Conservation (phyloP, 441 rosid genomes). For the Iberis amara region DNA sequence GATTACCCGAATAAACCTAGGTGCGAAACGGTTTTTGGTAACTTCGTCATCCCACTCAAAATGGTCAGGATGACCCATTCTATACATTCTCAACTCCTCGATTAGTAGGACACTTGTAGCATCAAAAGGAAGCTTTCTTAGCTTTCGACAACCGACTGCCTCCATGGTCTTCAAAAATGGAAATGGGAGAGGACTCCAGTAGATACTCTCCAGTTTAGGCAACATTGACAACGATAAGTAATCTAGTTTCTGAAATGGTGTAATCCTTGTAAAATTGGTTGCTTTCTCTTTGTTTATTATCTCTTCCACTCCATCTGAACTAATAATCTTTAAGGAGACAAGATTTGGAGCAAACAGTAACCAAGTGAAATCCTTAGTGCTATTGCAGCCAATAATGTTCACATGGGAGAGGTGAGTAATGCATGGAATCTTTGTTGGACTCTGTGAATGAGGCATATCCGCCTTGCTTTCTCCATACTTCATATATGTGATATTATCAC, state of each 20-base stretch:
- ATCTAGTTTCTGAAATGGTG: constrained; percentile 29
- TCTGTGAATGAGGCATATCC: not conserved
- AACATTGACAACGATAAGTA: fast-evolving
- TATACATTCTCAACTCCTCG: not conserved
- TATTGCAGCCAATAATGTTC: fast-evolving
- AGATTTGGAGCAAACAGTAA: constrained; percentile 25
- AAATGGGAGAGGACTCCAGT: constrained; percentile 18
- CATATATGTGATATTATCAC: too few species aligned
- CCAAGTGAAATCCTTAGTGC: constrained; percentile 26
- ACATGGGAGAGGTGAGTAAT: not conserved
- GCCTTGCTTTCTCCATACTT: not conserved
- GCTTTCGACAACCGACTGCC: not conserved
- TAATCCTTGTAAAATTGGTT: not conserved
- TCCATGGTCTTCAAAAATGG: fast-evolving
- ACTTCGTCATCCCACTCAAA: constrained; percentile 17
- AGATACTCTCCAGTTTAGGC: constrained; percentile 15
- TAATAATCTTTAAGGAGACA: fast-evolving
- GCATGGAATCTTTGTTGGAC: not conserved
- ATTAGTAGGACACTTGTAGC: not conserved
- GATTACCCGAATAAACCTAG: not conserved
- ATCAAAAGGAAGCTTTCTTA: constrained; percentile 24
- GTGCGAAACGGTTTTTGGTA: not conserved
- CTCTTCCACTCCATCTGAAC: not conserved
- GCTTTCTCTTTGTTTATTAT: constrained; percentile 14
- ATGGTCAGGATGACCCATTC: not conserved